Percentiles rank a stretch among this genome's conserved stretches.
phyloP scores from a whole-genome alignment of 176 grass and related monocot genomes.

The Juncus inflexus region DNA sequence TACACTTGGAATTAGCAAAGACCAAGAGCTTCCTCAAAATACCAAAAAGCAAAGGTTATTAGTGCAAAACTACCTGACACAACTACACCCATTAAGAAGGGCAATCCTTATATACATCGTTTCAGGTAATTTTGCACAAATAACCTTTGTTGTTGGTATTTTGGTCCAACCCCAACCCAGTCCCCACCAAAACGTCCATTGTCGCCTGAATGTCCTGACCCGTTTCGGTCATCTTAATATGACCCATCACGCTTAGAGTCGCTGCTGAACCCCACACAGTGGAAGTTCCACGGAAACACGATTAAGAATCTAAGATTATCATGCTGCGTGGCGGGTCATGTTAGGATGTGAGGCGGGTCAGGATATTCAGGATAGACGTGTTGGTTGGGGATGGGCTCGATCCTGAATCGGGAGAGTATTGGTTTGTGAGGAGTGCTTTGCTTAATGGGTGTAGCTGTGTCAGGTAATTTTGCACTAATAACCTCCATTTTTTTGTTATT shows the following conservation, averaged over 20 bases:
- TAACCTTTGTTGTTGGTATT: no score
- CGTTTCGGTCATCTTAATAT: constrained; percentile 41
- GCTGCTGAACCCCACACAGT: constrained; percentile 90
- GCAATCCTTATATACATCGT: no score
- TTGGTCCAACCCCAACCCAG: no score
- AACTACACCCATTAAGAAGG: no score
- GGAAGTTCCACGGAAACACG: constrained; percentile 82
- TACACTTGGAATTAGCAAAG: no score
- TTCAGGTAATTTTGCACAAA: no score
- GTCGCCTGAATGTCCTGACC: no score
- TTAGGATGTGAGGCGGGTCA: constrained; percentile 90
- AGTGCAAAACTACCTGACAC: no score
- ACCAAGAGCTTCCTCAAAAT: no score
- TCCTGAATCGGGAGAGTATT: constrained; percentile 79
- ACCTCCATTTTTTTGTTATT: no score
- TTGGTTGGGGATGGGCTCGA: constrained; percentile 62
- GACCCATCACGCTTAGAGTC: constrained; percentile 97
- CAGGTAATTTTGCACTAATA: constrained; percentile 38
- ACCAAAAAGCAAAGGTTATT: no score
- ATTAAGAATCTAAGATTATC: constrained; percentile 89
- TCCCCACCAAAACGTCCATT: no score
- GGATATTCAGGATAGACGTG: constrained; percentile 92
- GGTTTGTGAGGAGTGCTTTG: constrained; percentile 62
- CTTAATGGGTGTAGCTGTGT: constrained; percentile 64
- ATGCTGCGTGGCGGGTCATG: constrained; percentile 91